A percentile compares a stretch with the other conserved stretches of the same genome.
These are phyloP conservation scores for Colletotrichum camelliae DNA, from an alignment of 2,329 filamentous ascomycete genomes.

Conservation along the genomic window DNA sequence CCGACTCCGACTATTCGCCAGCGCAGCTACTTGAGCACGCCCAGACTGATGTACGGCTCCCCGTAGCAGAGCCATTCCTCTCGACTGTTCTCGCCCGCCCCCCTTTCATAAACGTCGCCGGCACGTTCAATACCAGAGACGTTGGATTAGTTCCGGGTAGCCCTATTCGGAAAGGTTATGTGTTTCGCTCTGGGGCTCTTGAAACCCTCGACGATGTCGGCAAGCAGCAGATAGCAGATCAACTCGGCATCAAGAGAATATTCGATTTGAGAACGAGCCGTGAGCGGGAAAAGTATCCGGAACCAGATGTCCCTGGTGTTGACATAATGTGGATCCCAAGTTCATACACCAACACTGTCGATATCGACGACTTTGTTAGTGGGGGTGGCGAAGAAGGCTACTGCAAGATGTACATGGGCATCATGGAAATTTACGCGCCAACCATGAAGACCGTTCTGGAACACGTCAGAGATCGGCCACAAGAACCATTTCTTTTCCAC, in stretches of 20 bases:
- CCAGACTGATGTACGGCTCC: not conserved
- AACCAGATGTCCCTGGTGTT: not conserved
- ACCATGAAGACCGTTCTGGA: slow-evolving; percentile 51
- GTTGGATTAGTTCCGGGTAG: not conserved
- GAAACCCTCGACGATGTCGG: not conserved
- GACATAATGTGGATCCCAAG: not conserved
- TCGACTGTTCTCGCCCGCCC: not conserved
- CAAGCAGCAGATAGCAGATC: not conserved
- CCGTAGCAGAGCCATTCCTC: not conserved
- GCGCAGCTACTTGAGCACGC: not conserved
- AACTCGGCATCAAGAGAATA: not conserved
- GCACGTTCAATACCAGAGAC: not conserved
- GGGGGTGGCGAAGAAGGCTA: slow-evolving; percentile 52
- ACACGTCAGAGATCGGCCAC: slow-evolving; percentile 50
- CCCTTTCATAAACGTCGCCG: not conserved
- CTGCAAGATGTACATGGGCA: slow-evolving; percentile 52
- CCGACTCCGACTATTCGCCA: not conserved
- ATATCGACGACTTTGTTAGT: slow-evolving; percentile 46
- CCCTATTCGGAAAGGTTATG: not conserved
- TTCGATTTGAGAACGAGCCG: not conserved
- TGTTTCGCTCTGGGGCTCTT: not conserved
- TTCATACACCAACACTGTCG: slow-evolving; percentile 19
- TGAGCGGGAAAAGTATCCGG: not conserved
- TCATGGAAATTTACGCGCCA: slow-evolving; percentile 46
- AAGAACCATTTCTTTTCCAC: slow-evolving; percentile 56